Conservation (phyloP, 2,329 filamentous ascomycete species). For the Epichloe gansuensis region DNA sequence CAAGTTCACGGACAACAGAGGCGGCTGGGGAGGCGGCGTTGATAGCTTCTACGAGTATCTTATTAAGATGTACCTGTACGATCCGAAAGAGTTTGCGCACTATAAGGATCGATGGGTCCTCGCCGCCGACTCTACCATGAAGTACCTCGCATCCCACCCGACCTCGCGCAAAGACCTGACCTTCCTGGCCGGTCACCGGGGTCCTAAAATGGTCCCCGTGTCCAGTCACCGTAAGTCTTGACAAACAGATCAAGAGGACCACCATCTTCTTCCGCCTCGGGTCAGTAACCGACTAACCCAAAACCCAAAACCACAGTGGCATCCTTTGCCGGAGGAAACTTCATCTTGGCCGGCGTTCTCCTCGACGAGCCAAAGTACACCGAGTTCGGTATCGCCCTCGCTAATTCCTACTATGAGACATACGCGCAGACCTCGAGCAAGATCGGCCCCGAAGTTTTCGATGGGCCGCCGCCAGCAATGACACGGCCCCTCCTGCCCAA, state of each 20-base stretch:
- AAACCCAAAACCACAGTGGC: constrained; percentile 39
- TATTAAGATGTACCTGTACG: constrained; percentile 83
- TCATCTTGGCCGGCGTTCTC: constrained; percentile 67
- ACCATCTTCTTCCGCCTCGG: neutral
- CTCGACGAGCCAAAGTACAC: constrained; percentile 54
- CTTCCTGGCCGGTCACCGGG: constrained; percentile 50
- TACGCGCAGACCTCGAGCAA: constrained; percentile 58
- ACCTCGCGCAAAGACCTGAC: constrained; percentile 55
- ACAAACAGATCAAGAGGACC: neutral
- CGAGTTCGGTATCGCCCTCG: constrained; percentile 60
- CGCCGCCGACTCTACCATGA: constrained; percentile 65
- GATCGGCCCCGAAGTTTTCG: constrained; percentile 63
- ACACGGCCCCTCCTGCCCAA: constrained; percentile 32
- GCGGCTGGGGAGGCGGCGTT: constrained; percentile 65
- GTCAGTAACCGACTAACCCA: neutral
- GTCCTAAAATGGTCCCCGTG: constrained; percentile 27
- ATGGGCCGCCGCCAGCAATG: constrained; percentile 39
- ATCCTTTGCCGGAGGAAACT: constrained; percentile 77
- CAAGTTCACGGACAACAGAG: constrained; percentile 49
- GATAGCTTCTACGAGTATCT: constrained; percentile 86
- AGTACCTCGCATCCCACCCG: constrained; percentile 58
- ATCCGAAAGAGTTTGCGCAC: constrained; percentile 45
- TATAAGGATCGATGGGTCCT: constrained; percentile 66
- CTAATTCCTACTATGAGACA: constrained; percentile 61
- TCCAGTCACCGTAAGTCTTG: constrained; percentile 39